Base-by-base conservation (phyloP, 345 rosid species). In the Ceriops decandra region DNA sequence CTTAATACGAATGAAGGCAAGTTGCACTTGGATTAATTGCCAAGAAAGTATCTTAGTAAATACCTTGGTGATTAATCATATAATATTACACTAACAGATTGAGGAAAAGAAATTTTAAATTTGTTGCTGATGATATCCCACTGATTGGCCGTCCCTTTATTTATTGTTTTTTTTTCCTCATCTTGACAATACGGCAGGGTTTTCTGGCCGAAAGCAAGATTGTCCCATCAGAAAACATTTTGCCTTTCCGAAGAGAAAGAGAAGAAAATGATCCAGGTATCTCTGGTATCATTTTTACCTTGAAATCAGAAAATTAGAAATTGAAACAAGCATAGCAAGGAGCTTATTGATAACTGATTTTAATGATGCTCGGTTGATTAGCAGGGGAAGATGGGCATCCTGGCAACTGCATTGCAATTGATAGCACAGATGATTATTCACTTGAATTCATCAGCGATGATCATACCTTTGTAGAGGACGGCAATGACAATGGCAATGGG, bases 151-250 rank as follows among this genome's bases (percentile, higher is more conserved):
- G 47, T 38, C 3, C 16, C 47, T 1, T 38, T 24, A 24, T 24
- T 24, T 1, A 24, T 38, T 36, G 2, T 38, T 38, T 36, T 7
- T 38, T 38, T 8, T 8, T 1, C 0, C 15, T 38, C 15, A 3
- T 38, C 47, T 16, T 10, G 16, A 38, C 47, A 38, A 38, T 10
- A 38, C 47, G 4, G 7, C 76, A 85, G 85, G 74, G 74, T 67
- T 88, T 84, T 49, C 47, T 61, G 64, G 92, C 84, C 79, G 91
- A 90, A 52, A 82, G 83, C 63, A 84, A 82, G 76, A 58, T 87
- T 36, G 85, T 93, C 58, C 90, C 91, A 22, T 75, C 89, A 21
- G 90, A 85, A 60, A 82, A 82, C 49, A 88, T 87, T 71, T 86
- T 96, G 67, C 84, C 76, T 64, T 87, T 81, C 68, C 78, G 72